phyloP scores from a whole-genome alignment of 768 basidiomycete genomes.

The Baorangia bicolor region DNA sequence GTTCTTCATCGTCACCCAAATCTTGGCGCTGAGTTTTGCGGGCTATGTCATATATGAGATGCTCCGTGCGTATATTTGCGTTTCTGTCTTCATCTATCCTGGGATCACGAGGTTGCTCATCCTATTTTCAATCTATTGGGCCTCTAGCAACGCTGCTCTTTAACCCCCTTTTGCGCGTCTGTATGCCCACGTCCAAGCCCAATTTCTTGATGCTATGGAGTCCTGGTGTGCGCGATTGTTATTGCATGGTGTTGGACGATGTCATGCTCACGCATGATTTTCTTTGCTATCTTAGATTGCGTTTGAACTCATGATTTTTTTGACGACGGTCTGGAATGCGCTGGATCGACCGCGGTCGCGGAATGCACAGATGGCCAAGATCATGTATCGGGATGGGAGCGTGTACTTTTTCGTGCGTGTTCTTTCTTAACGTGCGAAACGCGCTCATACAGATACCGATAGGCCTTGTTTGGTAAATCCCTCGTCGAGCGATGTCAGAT shows the following conservation, averaged over 20 bases:
- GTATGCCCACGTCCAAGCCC: constrained; percentile 20
- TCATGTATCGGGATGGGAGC: constrained; percentile 31
- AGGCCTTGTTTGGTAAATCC: constrained; percentile 27
- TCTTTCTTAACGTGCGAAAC: background rate
- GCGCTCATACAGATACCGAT: background rate
- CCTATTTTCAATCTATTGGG: too few species aligned
- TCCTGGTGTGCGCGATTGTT: constrained; percentile 24
- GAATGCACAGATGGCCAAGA: constrained; percentile 16
- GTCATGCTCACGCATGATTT: background rate
- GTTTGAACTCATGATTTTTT: constrained; percentile 33
- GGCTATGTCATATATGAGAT: constrained; percentile 27
- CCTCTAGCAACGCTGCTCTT: constrained; percentile 18
- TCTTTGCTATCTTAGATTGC: constrained; percentile 16
- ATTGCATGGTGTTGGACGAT: background rate
- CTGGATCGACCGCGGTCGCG: constrained; percentile 25
- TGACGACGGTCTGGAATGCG: constrained; percentile 29
- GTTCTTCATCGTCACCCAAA: constrained; percentile 33
- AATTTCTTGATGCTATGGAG: constrained; percentile 26
- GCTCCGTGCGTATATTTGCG: constrained; percentile 24
- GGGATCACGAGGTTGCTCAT: background rate
- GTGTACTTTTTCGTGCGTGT: constrained; percentile 28
- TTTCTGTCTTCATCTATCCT: background rate
- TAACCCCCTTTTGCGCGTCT: constrained; percentile 15
- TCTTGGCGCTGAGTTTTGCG: constrained; percentile 19
- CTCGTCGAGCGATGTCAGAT: background rate